Evolutionary conservation across 2,329 filamentous ascomycete species (phyloP).

Genomic region (Diaporthe aspalathi): DNA sequence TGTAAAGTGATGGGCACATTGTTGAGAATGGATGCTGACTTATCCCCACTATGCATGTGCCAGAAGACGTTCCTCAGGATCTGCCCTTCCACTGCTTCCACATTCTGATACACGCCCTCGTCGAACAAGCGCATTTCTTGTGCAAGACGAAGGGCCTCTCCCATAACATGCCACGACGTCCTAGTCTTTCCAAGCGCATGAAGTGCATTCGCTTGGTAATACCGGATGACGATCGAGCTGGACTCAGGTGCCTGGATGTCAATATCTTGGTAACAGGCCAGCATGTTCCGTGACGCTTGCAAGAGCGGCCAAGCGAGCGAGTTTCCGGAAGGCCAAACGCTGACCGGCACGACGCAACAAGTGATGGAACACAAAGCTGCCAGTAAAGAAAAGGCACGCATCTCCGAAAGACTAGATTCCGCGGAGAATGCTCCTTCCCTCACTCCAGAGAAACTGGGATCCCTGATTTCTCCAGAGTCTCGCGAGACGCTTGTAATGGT

Average conservation of each 20-base stretch:
- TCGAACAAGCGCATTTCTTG: conserved; percentile 10
- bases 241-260: conserved; percentile 14
- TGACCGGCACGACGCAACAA: background rate
- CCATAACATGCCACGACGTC: conserved; percentile 7
- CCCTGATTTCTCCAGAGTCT: background rate
- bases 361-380: conserved; percentile 2
- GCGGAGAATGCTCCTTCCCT: no score
- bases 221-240: background rate
- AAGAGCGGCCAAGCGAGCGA: conserved; percentile 4
- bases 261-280: background rate
- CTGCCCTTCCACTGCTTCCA: conserved; percentile 9
- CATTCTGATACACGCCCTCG: background rate
- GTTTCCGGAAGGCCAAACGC: background rate
- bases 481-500: background rate
- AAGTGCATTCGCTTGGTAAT: conserved; percentile 21
- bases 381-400: background rate
- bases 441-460: background rate
- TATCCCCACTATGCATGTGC: conserved; percentile 12
- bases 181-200: conserved; percentile 1
- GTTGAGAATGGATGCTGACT: conserved; percentile 19
- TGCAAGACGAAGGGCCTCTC: background rate
- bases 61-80: conserved; percentile 6
- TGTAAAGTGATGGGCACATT: conserved; percentile 14
- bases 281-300: conserved; percentile 16
- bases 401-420: background rate